These are phyloP conservation scores for Paraconiothyrium sp. DNA, from an alignment of 2,329 filamentous ascomycete species.

Conservation along the genomic window DNA sequence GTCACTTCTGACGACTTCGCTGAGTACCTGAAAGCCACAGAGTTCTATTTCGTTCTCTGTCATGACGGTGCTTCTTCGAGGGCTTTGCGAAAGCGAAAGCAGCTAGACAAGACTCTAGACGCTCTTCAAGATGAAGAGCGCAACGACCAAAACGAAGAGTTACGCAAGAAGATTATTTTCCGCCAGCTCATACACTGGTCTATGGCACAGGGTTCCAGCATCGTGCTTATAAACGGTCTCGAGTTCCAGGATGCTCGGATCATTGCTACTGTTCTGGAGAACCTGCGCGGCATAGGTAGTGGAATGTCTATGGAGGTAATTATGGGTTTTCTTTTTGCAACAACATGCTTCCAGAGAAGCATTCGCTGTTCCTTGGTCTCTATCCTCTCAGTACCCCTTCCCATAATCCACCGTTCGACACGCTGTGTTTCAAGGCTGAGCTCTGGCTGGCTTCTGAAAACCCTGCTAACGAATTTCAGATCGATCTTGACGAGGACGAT, in stretches of 20 bases:
- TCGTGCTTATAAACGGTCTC: conserved; percentile 71
- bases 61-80: conserved; percentile 66
- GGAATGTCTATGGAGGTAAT: conserved; percentile 26
- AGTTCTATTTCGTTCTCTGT: conserved; percentile 73
- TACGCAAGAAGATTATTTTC: conserved; percentile 41
- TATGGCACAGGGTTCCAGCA: conserved; percentile 65
- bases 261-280: conserved; percentile 32
- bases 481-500: conserved; percentile 17
- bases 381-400: not conserved
- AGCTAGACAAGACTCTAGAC: conserved; percentile 29
- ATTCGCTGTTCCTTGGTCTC: not conserved
- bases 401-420: not conserved
- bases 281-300: conserved; percentile 27
- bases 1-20: conserved; percentile 61
- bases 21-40: conserved; percentile 63
- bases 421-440: not conserved
- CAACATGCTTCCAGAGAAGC: not conserved
- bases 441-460: not conserved
- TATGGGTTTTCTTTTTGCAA: not conserved
- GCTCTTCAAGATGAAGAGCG: conserved; percentile 32
- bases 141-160: conserved; percentile 30
- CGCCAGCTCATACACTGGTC: conserved; percentile 65
- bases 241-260: conserved; percentile 73
- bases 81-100: conserved; percentile 31
- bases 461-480: conserved; percentile 4